Conservation (phyloP, 2,329 filamentous ascomycete species). For the Metarhizium anisopliae region DNA sequence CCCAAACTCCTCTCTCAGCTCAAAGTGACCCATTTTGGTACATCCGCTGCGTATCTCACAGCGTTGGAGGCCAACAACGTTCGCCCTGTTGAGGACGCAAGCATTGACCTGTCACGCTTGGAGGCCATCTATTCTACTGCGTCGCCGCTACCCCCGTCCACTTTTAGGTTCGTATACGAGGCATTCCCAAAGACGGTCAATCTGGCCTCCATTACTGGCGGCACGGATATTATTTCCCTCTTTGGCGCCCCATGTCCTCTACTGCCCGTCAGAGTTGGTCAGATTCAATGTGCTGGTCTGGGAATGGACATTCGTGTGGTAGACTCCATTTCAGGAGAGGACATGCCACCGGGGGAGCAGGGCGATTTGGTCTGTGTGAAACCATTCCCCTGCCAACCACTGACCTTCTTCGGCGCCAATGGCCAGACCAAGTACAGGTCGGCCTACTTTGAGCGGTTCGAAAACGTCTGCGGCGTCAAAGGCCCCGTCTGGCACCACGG, state of each 20-base stretch:
- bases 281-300: slow-evolving; percentile 69
- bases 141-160: slow-evolving; percentile 84
- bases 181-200: slow-evolving; percentile 76
- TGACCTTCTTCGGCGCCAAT: slow-evolving; percentile 70
- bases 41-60: slow-evolving; percentile 86
- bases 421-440: slow-evolving; percentile 65
- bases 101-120: slow-evolving; percentile 53
- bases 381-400: slow-evolving; percentile 85
- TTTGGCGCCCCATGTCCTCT: slow-evolving; percentile 80
- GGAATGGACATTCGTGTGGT: slow-evolving; percentile 67
- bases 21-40: slow-evolving; percentile 86
- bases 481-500: slow-evolving; percentile 79
- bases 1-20: slow-evolving; percentile 73
- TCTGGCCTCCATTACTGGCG: slow-evolving; percentile 87
- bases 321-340: slow-evolving; percentile 46
- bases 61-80: slow-evolving; percentile 74
- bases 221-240: slow-evolving; percentile 92
- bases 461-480: slow-evolving; percentile 27
- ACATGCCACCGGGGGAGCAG: slow-evolving; percentile 53
- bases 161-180: slow-evolving; percentile 81
- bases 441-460: slow-evolving; percentile 84
- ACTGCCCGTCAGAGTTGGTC: slow-evolving; percentile 60
- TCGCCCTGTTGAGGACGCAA: slow-evolving; percentile 42
- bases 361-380: slow-evolving; percentile 82
- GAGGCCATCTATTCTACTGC: slow-evolving; percentile 91